phyloP scores from a whole-genome alignment of 352 stramenopile genomes.

The Phytophthora chlamydospora region DNA sequence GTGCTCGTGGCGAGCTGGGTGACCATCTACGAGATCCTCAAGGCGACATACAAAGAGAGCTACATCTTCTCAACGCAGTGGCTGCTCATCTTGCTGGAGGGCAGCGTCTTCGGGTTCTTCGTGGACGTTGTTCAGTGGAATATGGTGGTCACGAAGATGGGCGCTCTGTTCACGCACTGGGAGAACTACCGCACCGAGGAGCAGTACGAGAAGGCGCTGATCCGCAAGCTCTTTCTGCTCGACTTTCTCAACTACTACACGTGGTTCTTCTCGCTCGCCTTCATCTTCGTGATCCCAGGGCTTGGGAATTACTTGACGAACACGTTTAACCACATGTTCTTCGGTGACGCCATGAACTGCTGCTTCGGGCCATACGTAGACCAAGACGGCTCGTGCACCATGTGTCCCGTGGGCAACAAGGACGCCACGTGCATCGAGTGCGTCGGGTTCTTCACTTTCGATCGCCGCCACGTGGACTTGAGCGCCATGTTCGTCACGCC shows the following conservation, averaged over 20 bases:
- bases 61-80: constrained; percentile 88
- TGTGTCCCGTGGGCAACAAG: constrained; percentile 70
- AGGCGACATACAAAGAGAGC: constrained; percentile 75
- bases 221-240: constrained; percentile 85
- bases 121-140: constrained; percentile 92
- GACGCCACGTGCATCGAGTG: constrained; percentile 78
- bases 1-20: constrained; percentile 87
- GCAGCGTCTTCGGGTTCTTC: constrained; percentile 87
- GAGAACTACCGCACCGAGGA: constrained; percentile 90
- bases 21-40: constrained; percentile 89
- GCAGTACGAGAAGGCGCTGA: constrained; percentile 82
- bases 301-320: constrained; percentile 88
- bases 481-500: constrained; percentile 88
- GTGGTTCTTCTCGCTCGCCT: constrained; percentile 91
- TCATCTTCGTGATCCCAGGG: constrained; percentile 88
- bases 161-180: constrained; percentile 84
- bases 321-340: constrained; percentile 82
- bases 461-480: constrained; percentile 83
- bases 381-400: constrained; percentile 64
- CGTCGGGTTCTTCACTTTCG: constrained; percentile 83
- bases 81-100: constrained; percentile 83
- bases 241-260: constrained; percentile 93
- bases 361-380: constrained; percentile 89
- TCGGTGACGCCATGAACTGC: constrained; percentile 84
- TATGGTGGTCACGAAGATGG: constrained; percentile 90